phyloP scores from a whole-genome alignment of 257 asterid species.

The Gentiana straminea region DNA sequence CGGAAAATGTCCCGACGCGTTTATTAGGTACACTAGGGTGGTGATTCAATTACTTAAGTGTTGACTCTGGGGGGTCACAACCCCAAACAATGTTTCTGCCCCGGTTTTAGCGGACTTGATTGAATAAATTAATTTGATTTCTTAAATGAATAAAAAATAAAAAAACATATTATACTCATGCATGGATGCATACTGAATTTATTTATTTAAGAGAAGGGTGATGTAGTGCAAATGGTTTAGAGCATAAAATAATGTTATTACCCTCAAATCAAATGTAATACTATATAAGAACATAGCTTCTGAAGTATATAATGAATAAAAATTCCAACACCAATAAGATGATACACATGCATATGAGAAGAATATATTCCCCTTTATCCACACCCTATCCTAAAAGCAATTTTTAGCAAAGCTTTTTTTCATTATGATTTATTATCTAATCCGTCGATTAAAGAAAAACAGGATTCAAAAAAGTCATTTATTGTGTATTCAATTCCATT shows the following conservation, averaged over 20 bases:
- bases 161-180: background rate
- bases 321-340: background rate
- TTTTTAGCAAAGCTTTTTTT: constrained; percentile 4
- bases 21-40: no score
- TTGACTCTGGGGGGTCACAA: no score
- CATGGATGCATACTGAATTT: background rate
- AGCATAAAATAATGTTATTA: no score
- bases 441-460: constrained; percentile 1
- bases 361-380: constrained; percentile 27
- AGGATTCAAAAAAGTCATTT: background rate
- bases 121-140: no score
- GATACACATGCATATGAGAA: background rate
- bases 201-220: no score
- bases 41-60: no score
- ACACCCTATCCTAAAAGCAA: constrained; percentile 8
- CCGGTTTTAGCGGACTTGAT: no score
- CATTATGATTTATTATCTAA: constrained; percentile 9
- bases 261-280: no score
- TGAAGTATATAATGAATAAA: constrained; percentile 5
- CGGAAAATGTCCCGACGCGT: no score
- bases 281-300: no score
- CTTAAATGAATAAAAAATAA: constrained; percentile 5
- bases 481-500: constrained; percentile 16
- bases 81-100: no score
- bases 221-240: no score